phyloP scores from a whole-genome alignment of 2,329 filamentous ascomycete genomes.

The Exophiala bonariae region DNA sequence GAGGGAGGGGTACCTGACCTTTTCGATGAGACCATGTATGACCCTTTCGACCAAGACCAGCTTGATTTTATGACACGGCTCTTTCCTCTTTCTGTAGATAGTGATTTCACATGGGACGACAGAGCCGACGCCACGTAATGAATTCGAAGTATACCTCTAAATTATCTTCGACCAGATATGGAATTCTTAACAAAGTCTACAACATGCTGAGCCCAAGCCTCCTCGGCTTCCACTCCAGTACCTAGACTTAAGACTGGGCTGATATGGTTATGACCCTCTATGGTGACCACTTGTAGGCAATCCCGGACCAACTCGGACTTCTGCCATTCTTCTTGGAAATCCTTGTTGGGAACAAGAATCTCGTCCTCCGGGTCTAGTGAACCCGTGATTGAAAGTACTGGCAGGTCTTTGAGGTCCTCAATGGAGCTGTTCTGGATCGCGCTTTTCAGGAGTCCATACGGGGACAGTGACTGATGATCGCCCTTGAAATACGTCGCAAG shows the following conservation, averaged over 20 bases:
- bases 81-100: not conserved
- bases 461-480: not conserved
- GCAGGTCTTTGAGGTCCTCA: constrained; percentile 5
- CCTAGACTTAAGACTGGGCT: constrained; percentile 9
- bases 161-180: too few species aligned
- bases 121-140: not conserved
- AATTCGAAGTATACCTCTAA: not conserved
- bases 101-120: not conserved
- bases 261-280: constrained; percentile 17
- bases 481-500: constrained; percentile 10
- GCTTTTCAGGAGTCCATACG: constrained; percentile 11
- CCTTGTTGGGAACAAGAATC: constrained; percentile 12
- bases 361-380: constrained; percentile 21
- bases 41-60: constrained; percentile 2
- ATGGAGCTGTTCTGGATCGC: constrained; percentile 2
- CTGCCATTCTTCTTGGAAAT: constrained; percentile 18
- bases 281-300: not conserved
- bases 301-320: not conserved
- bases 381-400: constrained; percentile 10
- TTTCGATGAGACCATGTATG: not conserved
- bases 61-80: constrained; percentile 10
- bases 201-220: constrained; percentile 9
- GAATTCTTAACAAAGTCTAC: constrained; percentile 2
- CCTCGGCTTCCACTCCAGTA: constrained; percentile 5
- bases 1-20: too few species aligned